These are phyloP conservation scores for Lipomyces starkeyi DNA, from an alignment of 805 yeast genomes.

Conservation along the genomic window DNA sequence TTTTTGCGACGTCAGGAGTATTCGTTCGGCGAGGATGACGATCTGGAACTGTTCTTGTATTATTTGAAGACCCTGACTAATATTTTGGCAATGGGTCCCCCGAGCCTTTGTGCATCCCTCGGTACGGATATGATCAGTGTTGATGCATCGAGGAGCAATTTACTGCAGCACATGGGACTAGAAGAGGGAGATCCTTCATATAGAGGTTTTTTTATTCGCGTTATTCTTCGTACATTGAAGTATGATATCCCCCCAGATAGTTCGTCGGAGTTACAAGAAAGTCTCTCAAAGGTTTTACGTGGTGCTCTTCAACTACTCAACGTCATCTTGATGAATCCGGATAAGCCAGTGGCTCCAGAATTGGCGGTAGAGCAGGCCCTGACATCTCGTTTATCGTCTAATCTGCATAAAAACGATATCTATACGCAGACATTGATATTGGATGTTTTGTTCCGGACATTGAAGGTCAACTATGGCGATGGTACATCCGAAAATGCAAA, in stretches of 20 bases:
- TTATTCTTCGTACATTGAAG: constrained; percentile 34
- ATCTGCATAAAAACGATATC: constrained; percentile 32
- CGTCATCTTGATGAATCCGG: constrained; percentile 32
- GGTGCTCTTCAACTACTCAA: constrained; percentile 37
- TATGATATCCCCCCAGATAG: constrained; percentile 36
- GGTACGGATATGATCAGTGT: constrained; percentile 59
- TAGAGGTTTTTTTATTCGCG: constrained; percentile 36
- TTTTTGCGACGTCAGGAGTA: constrained; percentile 44
- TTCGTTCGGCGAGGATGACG: constrained; percentile 56
- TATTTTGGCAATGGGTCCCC: constrained; percentile 56
- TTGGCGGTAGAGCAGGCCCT: constrained; percentile 36
- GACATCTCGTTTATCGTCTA: constrained; percentile 32
- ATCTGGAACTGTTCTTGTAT: constrained; percentile 67
- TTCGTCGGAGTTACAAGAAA: constrained; percentile 34
- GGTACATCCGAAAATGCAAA: constrained; percentile 23
- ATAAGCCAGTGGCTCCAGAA: constrained; percentile 26
- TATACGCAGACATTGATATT: constrained; percentile 36
- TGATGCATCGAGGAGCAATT: constrained; percentile 36
- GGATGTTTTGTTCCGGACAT: constrained; percentile 34
- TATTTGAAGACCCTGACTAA: constrained; percentile 59
- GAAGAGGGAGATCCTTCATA: constrained; percentile 39
- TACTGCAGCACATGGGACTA: constrained; percentile 36
- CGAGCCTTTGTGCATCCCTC: constrained; percentile 54
- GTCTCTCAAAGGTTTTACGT: constrained; percentile 34
- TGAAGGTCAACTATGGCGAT: constrained; percentile 35